Evolutionary conservation across 345 rosid genomes (phyloP), one percentile per base, ranked within the genome.

Genomic region (Salix arbutifolia): DNA sequence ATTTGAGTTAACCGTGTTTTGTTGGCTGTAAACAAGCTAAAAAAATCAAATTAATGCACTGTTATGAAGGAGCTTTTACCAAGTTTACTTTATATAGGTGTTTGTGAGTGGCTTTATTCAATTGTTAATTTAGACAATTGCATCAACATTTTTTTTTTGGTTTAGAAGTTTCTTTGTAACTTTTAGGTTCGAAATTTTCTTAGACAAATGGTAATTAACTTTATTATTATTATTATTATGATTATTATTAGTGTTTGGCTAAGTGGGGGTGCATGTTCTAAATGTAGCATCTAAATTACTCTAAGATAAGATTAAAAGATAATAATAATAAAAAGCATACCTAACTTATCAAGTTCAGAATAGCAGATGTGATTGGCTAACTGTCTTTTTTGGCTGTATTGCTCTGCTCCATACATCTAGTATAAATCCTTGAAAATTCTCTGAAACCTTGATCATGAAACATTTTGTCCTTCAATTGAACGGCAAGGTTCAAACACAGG

Each of bases 141-240:
- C 61, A 64, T 30, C 38, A 16, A 30, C 4, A 5, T 28, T 65
- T 31, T 28, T 62, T 31, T 58, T 21, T 37, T 53, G 42, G 65
- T 26, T 37, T 77, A 38, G 5, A 23, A 25, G 19, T 19, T 35
- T 31, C n/a, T 75, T n/a, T 48, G 35, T 64, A 53, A 40, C 72
- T 71, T 52, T 75, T 64, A 65, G 65, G 37, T 53, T 65, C 5
- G 23, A 72, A 77, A 26, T 65, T 81, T 64, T 12, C 21, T 65
- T 14, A 30, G 13, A 12, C 30, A 14, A 31, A 17, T 73, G 67
- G 42, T 23, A 37, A 5, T 30, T 64, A 26, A 3, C 35, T 16
- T 12, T 10, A 3, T 40, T 40, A 33, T 38, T 38, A 8, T 38
- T 8, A 38, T 38, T 38, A 38, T 30, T 8, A 38, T 38, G 8